phyloP scores from a whole-genome alignment of 73 alveolate species.

The Paramecium biaurelia region DNA sequence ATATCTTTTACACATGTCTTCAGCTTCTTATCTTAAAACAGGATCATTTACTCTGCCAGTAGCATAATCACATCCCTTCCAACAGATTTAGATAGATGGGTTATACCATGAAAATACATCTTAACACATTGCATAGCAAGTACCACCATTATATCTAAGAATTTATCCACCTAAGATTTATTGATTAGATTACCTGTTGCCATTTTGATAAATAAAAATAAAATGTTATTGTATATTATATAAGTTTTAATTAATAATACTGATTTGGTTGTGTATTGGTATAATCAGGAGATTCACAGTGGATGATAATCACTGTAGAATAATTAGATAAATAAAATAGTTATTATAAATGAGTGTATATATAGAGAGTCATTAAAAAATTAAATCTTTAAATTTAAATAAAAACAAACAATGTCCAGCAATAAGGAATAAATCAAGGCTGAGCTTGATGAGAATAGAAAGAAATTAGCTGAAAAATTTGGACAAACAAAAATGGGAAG shows the following conservation, averaged over 20 bases:
- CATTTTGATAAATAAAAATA: neutral
- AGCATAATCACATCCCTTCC: slow-evolving; percentile 89
- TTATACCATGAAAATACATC: slow-evolving; percentile 66
- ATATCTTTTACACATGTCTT: slow-evolving; percentile 87
- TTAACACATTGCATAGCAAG: slow-evolving; percentile 62
- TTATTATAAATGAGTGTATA: neutral
- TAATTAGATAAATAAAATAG: neutral
- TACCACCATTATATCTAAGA: slow-evolving; percentile 53
- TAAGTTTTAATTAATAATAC: neutral
- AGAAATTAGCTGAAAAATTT: slow-evolving; percentile 51
- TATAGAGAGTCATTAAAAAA: neutral
- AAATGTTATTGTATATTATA: neutral
- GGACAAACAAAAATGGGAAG: slow-evolving; percentile 49
- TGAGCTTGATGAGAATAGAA: slow-evolving; percentile 31
- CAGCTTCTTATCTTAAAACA: slow-evolving; percentile 77
- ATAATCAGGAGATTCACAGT: neutral
- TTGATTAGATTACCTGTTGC: neutral
- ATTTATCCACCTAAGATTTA: neutral
- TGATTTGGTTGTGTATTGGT: neutral
- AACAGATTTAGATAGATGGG: slow-evolving; percentile 70
- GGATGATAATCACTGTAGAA: neutral
- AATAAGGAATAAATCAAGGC: neutral
- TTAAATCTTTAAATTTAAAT: slow-evolving; percentile 17
- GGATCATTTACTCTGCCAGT: slow-evolving; percentile 84
- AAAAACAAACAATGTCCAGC: neutral